Percentiles rank a stretch among this genome's conserved stretches.
Evolutionary conservation across 78 protist genomes (phyloP).

Genomic region (Anaeramoeba flamelloides): DNA sequence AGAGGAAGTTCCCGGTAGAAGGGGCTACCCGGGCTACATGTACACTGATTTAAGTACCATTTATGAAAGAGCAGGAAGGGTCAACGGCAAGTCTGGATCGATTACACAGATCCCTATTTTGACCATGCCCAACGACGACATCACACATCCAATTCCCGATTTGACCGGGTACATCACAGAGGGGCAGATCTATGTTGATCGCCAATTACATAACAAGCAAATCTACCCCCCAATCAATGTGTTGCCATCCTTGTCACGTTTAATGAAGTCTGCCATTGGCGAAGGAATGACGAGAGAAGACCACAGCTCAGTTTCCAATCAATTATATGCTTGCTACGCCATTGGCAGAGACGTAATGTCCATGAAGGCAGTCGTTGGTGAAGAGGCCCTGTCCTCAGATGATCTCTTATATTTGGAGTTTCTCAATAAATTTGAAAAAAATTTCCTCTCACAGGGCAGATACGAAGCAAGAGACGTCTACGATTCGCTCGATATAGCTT

Average conservation of each 20-base stretch:
- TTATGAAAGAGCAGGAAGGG: conserved; percentile 99
- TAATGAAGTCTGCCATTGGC: conserved; percentile 95
- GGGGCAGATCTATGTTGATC: conserved; percentile 97
- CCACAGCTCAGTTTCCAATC: conserved; percentile 94
- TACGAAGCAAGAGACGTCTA: conserved; percentile 80
- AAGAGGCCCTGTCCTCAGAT: conserved; percentile 89
- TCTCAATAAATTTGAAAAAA: conserved; percentile 80
- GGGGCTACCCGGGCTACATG: conserved; percentile 99
- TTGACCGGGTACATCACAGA: conserved; percentile 99
- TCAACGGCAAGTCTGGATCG: conserved; percentile 85
- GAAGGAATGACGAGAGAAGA: conserved; percentile 88
- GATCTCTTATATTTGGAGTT: conserved; percentile 89
- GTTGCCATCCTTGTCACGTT: conserved; percentile 96
- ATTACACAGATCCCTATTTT: conserved; percentile 99
- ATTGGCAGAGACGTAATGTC: conserved; percentile 92
- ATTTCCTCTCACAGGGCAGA: conserved; percentile 89
- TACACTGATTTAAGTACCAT: conserved; percentile 98
- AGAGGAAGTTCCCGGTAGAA: conserved; percentile 88
- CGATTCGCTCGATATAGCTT: conserved; percentile 85
- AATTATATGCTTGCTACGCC: conserved; percentile 97
- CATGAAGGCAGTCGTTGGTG: conserved; percentile 99
- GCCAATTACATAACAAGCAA: conserved; percentile 84
- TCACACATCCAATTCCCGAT: conserved; percentile 99
- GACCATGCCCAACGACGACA: conserved; percentile 87
- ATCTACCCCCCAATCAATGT: conserved; percentile 97